Percentiles rank a stretch among this genome's conserved stretches.
These are phyloP conservation scores for Fusarium multiceps DNA, from an alignment of 2,329 filamentous ascomycete genomes.

Conservation along the genomic window DNA sequence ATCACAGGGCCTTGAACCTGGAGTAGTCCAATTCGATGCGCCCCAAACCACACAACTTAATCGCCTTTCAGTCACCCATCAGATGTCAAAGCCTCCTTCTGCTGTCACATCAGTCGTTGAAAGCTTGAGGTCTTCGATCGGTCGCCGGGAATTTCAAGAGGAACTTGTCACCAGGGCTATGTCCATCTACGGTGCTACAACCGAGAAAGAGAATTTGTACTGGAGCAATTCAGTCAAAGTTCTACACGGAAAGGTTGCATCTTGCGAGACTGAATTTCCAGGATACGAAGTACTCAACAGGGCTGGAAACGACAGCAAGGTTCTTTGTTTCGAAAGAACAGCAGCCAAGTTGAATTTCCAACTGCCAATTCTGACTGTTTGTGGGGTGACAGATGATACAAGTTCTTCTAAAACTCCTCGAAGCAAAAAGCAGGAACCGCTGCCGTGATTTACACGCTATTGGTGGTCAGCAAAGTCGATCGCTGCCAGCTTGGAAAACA, in stretches of 20 bases:
- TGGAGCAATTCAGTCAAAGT: background rate
- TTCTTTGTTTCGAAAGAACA: slow-evolving; percentile 1
- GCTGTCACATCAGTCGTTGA: rapidly evolving
- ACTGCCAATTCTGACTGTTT: background rate
- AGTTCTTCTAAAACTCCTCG: rapidly evolving
- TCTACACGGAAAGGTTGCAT: background rate
- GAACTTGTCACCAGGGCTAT: background rate
- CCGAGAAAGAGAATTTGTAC: rapidly evolving
- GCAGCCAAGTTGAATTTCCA: background rate
- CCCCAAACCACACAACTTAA: rapidly evolving
- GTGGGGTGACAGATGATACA: rapidly evolving
- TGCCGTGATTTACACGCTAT: background rate
- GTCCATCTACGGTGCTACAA: too few species aligned
- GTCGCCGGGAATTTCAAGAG: background rate
- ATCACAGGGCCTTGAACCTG: background rate
- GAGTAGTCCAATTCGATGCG: background rate
- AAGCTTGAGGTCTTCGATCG: rapidly evolving
- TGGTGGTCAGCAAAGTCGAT: background rate
- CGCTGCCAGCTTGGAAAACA: rapidly evolving
- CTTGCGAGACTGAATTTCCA: too few species aligned
- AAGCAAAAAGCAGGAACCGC: rapidly evolving
- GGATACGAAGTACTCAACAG: rapidly evolving
- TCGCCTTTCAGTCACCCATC: background rate
- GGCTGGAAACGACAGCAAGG: rapidly evolving
- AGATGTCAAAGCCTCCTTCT: rapidly evolving